phyloP scores from a whole-genome alignment of 2,329 filamentous ascomycete species.

The Geoglossum cookeanum region DNA sequence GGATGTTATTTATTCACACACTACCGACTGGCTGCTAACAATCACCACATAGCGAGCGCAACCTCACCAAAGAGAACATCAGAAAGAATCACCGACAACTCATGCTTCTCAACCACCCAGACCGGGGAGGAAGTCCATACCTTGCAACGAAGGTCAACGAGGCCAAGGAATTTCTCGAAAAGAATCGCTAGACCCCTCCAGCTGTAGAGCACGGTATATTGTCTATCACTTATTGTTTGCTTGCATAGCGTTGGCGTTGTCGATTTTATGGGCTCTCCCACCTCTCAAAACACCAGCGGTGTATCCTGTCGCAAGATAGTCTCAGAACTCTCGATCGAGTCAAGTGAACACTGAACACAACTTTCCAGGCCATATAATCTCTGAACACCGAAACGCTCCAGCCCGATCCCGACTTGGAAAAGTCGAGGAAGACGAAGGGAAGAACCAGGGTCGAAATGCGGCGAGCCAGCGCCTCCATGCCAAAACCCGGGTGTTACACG shows the following conservation, averaged over 20 bases:
- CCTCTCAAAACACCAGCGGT: background rate
- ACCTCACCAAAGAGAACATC: conserved; percentile 77
- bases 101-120: conserved; percentile 95
- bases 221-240: background rate
- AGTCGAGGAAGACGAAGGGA: background rate
- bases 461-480: too few relatives aligned
- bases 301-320: background rate
- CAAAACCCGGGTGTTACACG: background rate
- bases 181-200: conserved; percentile 20
- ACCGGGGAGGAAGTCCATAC: conserved; percentile 91
- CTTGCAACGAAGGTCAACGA: conserved; percentile 97
- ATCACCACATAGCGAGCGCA: conserved; percentile 46
- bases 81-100: conserved; percentile 88
- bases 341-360: background rate
- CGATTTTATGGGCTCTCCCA: background rate
- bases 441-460: background rate
- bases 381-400: background rate
- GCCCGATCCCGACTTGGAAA: background rate
- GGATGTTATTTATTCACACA: background rate
- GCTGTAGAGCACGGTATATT: background rate
- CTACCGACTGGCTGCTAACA: background rate
- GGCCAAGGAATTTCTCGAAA: conserved; percentile 90
- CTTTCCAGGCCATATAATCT: background rate
- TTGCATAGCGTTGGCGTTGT: conserved; percentile 3
- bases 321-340: background rate